Conservation (phyloP, 2,329 filamentous ascomycete genomes). For the Fusarium sulawesiense region DNA sequence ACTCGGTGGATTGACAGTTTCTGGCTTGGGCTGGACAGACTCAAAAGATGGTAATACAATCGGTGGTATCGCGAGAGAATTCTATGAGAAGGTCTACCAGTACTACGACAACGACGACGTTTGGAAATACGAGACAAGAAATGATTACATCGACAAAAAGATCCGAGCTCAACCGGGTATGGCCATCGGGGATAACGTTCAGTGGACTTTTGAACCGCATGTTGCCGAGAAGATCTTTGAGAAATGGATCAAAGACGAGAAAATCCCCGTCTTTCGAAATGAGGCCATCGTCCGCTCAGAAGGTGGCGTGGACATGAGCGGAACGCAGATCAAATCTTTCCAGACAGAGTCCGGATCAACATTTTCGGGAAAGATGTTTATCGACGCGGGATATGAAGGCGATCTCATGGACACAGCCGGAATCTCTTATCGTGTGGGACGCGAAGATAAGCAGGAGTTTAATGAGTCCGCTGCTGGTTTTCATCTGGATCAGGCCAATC, state of each 20-base stretch:
- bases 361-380: conserved; percentile 33
- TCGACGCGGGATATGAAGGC: conserved; percentile 37
- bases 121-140: conserved; percentile 3
- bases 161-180: conserved; percentile 32
- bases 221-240: conserved; percentile 32
- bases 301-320: conserved; percentile 11
- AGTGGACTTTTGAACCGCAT: conserved; percentile 39
- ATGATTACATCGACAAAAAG: conserved; percentile 25
- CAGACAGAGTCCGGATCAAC: conserved; percentile 11
- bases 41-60: conserved; percentile 36
- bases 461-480: conserved; percentile 30
- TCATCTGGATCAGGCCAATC: neutral
- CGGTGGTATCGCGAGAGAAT: conserved; percentile 37
- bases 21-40: conserved; percentile 38
- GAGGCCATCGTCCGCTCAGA: conserved; percentile 16
- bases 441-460: conserved; percentile 26
- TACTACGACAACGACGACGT: conserved; percentile 24
- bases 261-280: conserved; percentile 32
- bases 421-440: conserved; percentile 28
- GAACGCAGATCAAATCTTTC: conserved; percentile 23
- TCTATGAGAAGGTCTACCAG: conserved; percentile 24
- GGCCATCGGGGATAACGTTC: conserved; percentile 30
- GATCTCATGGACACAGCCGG: conserved; percentile 37
- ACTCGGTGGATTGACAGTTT: conserved; percentile 33
- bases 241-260: conserved; percentile 33